Conservation (phyloP, 352 stramenopile genomes). For the Phytophthora citrophthora region DNA sequence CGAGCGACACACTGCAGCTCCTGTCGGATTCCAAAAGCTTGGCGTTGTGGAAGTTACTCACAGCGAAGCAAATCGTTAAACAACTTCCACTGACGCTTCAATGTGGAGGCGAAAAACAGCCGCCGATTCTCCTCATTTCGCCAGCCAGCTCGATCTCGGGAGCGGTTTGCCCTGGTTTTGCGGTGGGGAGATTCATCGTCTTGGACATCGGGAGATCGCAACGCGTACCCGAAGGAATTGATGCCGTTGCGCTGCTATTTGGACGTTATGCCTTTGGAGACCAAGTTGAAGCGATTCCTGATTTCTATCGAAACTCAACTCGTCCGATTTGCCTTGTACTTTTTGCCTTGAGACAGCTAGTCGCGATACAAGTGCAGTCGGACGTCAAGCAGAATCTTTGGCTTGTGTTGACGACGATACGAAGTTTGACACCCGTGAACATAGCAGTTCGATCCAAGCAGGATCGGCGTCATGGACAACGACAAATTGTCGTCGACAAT, state of each 20-base stretch:
- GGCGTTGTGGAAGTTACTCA: constrained; percentile 19
- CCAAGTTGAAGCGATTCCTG: not conserved
- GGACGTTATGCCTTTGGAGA: not conserved
- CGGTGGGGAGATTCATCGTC: constrained; percentile 1
- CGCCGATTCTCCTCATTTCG: constrained; percentile 3
- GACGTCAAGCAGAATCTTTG: not conserved
- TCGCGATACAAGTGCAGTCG: not conserved
- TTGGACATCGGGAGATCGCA: not conserved
- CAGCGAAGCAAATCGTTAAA: constrained; percentile 8
- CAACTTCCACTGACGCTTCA: constrained; percentile 6
- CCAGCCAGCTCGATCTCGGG: constrained; percentile 11
- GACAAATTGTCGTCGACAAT: too few species aligned
- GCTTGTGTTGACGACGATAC: not conserved
- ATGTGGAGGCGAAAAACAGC: constrained; percentile 9
- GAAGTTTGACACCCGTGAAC: not conserved
- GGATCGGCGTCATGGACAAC: not conserved
- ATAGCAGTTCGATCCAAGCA: not conserved
- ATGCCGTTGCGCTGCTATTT: not conserved
- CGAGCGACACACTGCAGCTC: not conserved
- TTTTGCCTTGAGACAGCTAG: not conserved
- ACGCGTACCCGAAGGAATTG: not conserved
- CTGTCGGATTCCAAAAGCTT: constrained; percentile 5
- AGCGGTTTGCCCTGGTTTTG: constrained; percentile 7
- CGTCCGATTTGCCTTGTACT: not conserved
- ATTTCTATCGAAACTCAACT: not conserved